Conservation (phyloP, 148 eudicot genomes). For the Drosera capensis region DNA sequence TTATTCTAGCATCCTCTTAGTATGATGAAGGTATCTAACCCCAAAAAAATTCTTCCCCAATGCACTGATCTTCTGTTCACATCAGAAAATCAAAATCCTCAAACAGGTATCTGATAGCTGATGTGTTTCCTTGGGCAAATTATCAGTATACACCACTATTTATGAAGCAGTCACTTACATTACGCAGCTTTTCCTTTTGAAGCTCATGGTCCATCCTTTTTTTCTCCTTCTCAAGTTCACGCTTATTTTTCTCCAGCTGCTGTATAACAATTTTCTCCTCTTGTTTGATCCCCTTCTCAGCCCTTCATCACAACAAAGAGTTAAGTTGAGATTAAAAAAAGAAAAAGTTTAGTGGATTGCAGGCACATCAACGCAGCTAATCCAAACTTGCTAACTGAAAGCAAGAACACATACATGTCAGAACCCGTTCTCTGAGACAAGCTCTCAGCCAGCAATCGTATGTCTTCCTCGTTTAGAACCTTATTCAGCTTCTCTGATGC, state of each 20-base stretch:
- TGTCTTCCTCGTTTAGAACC: constrained; percentile 68
- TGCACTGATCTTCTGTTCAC: too few relatives aligned
- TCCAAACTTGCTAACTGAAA: not conserved
- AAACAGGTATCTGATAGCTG: too few relatives aligned
- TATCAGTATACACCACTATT: constrained; percentile 1
- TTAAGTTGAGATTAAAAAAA: constrained; percentile 5
- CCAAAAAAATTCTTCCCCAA: too few relatives aligned
- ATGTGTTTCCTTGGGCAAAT: too few relatives aligned
- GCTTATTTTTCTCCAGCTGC: constrained; percentile 66
- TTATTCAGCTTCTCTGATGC: constrained; percentile 55
- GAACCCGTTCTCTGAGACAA: constrained; percentile 43
- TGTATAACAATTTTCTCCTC: constrained; percentile 38
- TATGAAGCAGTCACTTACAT: constrained; percentile 32
- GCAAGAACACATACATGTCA: constrained; percentile 40
- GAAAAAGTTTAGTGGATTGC: too few relatives aligned
- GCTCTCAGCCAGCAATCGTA: constrained; percentile 39
- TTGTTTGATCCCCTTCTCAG: constrained; percentile 39
- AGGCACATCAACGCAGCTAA: too few relatives aligned
- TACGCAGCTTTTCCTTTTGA: constrained; percentile 70
- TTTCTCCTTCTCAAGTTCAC: constrained; percentile 65
- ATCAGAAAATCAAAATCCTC: too few relatives aligned
- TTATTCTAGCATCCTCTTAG: too few relatives aligned
- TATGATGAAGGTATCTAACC: too few relatives aligned
- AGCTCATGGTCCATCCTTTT: constrained; percentile 63
- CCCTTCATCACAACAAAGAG: constrained; percentile 31